phyloP scores from a whole-genome alignment of 202 grass and related monocot species.

The Saccharum hybrid region DNA sequence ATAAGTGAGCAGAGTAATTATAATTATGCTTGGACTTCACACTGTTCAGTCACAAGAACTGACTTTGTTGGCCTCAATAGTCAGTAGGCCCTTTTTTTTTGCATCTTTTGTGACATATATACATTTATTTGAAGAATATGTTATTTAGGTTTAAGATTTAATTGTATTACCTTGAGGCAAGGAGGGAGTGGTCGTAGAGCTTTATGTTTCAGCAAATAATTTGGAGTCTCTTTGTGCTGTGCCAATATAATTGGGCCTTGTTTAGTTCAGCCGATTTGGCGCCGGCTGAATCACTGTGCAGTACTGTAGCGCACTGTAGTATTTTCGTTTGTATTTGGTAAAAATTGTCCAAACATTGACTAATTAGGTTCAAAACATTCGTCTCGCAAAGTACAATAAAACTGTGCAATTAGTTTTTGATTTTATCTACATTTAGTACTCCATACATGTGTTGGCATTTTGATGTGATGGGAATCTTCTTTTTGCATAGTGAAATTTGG shows the following conservation, averaged over 20 bases:
- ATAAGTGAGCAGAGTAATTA: neutral
- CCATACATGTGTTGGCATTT: no score
- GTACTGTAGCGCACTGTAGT: no score
- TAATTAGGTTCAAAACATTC: no score
- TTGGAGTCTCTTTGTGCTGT: slow-evolving; percentile 32
- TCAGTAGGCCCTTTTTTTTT: neutral
- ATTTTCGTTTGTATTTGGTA: no score
- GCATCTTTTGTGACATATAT: slow-evolving; percentile 7
- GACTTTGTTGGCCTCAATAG: neutral
- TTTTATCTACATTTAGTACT: no score
- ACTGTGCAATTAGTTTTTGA: no score
- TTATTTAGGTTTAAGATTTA: neutral
- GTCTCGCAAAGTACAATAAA: no score
- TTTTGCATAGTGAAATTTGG: no score
- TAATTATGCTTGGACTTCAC: slow-evolving; percentile 14
- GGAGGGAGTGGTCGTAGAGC: neutral
- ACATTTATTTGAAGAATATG: neutral
- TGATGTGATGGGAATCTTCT: no score
- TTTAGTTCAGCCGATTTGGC: no score
- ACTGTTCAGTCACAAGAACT: neutral
- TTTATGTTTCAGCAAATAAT: slow-evolving; percentile 44
- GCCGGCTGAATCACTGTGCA: no score
- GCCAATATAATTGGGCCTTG: neutral
- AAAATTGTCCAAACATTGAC: no score
- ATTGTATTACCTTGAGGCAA: slow-evolving; percentile 27